Evolutionary conservation across 179 eudicot species (phyloP), one percentile per base, ranked within the genome.

Genomic region (Amaranthus tricolor): DNA sequence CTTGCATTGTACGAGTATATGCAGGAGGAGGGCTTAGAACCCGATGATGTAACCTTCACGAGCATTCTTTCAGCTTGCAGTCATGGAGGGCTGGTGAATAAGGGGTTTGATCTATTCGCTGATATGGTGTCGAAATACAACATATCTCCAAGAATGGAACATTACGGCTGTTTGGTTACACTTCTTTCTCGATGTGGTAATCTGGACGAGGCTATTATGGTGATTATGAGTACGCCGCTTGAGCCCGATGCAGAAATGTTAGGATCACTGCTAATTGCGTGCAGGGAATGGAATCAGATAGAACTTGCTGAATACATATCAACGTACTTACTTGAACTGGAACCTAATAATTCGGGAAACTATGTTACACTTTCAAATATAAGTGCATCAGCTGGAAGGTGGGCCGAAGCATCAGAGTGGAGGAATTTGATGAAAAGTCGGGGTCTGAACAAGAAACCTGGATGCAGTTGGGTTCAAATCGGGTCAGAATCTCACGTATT

Each of bases 11-110:
- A 88, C 73, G 83, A 79, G 75, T 67, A 73, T 53, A 85, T 92
- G 89, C 81, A 80, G 68, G 80, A 73, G 50, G 75, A 78, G 65
- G 86, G 89, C 66, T 74, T 87, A n/a, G 79, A 84, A 79, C 94
- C 98, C 9, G 86, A 92, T 72, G 88, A 89, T 64, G 82, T 94
- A 64, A 92, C 92, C 7, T 89, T 94, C 71, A 94, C 96, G 4
- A 84, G 87, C 66, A 81, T 87, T 60, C 80, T 92, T 73, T 84
- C 86, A 49, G 91, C 91, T 69, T 94, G 97, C 68, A 84, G 89
- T 82, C 91, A 87, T 74, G 82, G 82, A 60, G 96, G 96, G 62
- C 67, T 87, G 73, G 85, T 94, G 60, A 86, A 92, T 50, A 82
- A 87, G 69, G 96, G 91, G 43, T 51, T 86, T 63, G 57, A 53